Evolutionary conservation across 371 early-diverging fungal species (phyloP), one percentile per base, ranked within the genome.

Genomic region (Capillidium heterosporum): DNA sequence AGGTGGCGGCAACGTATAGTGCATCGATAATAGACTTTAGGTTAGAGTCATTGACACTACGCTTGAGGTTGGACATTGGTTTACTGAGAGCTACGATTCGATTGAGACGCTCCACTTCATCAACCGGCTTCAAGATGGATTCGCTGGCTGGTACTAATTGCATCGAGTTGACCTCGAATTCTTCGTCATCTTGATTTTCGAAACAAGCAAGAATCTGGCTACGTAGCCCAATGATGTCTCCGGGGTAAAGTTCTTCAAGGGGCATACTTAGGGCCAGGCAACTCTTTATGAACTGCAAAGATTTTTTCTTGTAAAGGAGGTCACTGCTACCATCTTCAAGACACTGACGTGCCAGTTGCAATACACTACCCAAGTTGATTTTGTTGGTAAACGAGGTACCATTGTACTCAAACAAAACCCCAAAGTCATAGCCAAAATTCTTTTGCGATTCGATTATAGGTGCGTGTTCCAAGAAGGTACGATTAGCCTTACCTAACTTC

Each of bases 401-500:
- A 59, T 83, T 80, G 64, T 81, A 80, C 17, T 75, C 61, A 5
- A 83, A 63, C 59, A 74, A 74, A 51, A 87, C 60, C 7, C 80
- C 77, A 26, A 87, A 62, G 1, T 83, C 85, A 53, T 67, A 68
- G 48, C 82, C 78, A 0, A 70, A 63, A 5, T 71, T 72, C 26
- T 56, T 13, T 15, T 28, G 26, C 21, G n/a, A 44, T 32, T 43
- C 27, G 29, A 46, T 46, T 28, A 32, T 27, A 47, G 28, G 56
- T 2, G 85, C 75, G 32, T 80, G 79, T 58, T 79, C 79, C 28
- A 92, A 70, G 68, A 84, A 72, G 29, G 83, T 69, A 23, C 89
- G 74, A 65, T 90, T 92, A 29, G 89, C 70, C 0, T 95, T 96
- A 8, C 98, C 99, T 17, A 98, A 77, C 64, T 96, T 97, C 19